These are phyloP conservation scores for Mycena alexandri DNA, from an alignment of 768 basidiomycete genomes.

Conservation along the genomic window DNA sequence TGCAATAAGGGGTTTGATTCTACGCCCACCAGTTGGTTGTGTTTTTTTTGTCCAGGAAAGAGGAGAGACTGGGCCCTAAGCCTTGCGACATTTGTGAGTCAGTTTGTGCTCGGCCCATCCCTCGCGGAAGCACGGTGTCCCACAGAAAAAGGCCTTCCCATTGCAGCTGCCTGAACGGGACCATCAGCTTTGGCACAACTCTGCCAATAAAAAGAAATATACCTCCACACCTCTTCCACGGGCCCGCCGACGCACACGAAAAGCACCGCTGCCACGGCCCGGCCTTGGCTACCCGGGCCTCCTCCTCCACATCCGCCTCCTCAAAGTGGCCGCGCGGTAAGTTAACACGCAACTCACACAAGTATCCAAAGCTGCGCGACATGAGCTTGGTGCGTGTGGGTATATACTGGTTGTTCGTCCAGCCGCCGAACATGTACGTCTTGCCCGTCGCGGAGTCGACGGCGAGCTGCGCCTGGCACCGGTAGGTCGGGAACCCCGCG, in stretches of 20 bases:
- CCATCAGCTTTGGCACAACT: no score
- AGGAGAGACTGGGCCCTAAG: neutral
- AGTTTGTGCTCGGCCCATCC: neutral
- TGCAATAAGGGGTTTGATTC: no score
- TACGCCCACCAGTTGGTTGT: no score
- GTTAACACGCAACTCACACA: no score
- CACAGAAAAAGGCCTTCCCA: neutral
- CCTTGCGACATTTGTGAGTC: neutral
- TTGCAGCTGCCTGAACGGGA: neutral
- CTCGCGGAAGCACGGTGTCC: neutral
- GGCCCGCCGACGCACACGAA: no score
- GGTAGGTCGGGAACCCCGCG: conserved; percentile 57
- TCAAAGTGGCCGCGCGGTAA: no score
- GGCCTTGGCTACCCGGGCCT: no score
- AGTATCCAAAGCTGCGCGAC: conserved; percentile 43
- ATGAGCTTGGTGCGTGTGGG: conserved; percentile 42
- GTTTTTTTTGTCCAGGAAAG: no score
- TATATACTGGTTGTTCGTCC: conserved; percentile 54
- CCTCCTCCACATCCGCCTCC: no score
- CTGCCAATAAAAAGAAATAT: no score
- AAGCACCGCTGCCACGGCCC: no score
- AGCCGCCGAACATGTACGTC: conserved; percentile 55
- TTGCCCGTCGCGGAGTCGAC: conserved; percentile 51
- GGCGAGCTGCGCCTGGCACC: conserved; percentile 35
- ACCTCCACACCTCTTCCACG: no score